Base-by-base conservation (phyloP, 805 yeast species). In the Kodamaea restingae region DNA sequence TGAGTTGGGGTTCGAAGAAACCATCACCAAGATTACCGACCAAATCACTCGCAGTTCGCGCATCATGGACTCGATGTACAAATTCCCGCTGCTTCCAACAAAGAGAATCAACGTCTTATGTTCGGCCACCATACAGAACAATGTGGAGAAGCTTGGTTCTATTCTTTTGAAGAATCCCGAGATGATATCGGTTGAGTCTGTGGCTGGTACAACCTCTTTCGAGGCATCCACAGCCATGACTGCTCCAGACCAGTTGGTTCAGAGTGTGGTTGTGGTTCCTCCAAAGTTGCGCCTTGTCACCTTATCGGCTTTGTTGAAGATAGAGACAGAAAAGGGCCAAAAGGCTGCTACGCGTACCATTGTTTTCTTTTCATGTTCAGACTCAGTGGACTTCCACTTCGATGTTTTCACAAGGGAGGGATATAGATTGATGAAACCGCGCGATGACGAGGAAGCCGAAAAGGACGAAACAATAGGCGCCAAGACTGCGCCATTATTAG, bases 1-100 rank as follows among this genome's bases (percentile, higher is more conserved):
- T 78, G 99, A 93, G 52, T 70, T 95, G 42, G 99, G 99, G 0
- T 93, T 93, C 57, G 96, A 93, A 61, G 97, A 93, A 58, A 85
- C 96, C 1, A 80, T 93, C 42, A 72, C 86, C 11, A 78, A 82
- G 46, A 88, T 91, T 47, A 68, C 95, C 37, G 67, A 69, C 18
- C 71, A 74, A 39, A 72, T 90, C 33, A 73, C 80, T 17, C 63
- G 63, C 18, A 48, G 54, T 21, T 70, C 75, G 12, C 61, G 61
- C 32, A 63, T 82, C 10, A 41, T 46, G 32, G 58, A 58, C 30
- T 56, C 64, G 5, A 51, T 54, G n/a, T 42, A 49, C 41, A 52
- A 54, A 39, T 81, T 71, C 58, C 79, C 76, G 26, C 66, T 67
- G 3, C 69, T 91, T 43, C 97, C 98, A 2, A 53, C 58, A 0